A percentile compares a stretch with the other conserved stretches of the same genome.
Conservation (phyloP, 306 rosid genomes). For the Echinosophora koreensis region DNA sequence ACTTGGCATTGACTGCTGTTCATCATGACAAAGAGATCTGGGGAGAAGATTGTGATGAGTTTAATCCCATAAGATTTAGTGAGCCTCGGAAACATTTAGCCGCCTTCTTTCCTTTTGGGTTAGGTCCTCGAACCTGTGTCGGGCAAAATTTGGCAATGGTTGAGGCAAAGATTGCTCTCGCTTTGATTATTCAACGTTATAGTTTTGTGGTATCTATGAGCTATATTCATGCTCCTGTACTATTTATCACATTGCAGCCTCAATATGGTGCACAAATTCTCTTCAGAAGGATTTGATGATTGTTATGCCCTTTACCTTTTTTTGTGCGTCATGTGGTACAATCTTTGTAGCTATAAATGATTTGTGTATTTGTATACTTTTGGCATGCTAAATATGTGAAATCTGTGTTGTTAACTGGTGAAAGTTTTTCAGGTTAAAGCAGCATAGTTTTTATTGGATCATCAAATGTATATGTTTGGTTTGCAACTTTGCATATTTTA, state of each 20-base stretch:
- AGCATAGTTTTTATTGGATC: not conserved
- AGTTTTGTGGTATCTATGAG: conserved; percentile 48
- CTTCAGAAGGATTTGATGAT: conserved; percentile 47
- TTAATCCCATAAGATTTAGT: conserved; percentile 68
- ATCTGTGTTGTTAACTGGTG: not conserved
- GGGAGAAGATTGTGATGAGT: conserved; percentile 76
- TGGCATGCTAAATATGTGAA: conserved; percentile 1
- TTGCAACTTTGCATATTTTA: not conserved
- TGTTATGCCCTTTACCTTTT: not conserved
- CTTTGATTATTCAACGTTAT: conserved; percentile 47
- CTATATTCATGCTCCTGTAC: conserved; percentile 51
- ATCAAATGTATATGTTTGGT: conserved; percentile 1
- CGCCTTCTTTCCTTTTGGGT: conserved; percentile 65
- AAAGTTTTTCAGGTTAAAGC: not conserved
- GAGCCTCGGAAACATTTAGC: conserved; percentile 73
- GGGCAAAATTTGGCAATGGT: conserved; percentile 73
- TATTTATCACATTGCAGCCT: conserved; percentile 54
- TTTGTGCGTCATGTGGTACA: not conserved
- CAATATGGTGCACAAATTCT: conserved; percentile 60
- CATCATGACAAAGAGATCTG: conserved; percentile 72
- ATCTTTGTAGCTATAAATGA: conserved; percentile 12
- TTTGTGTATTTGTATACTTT: not conserved
- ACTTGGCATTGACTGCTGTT: conserved; percentile 59
- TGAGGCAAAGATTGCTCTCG: conserved; percentile 63
- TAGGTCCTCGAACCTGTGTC: conserved; percentile 68